Percentiles rank a stretch among this genome's conserved stretches.
These are phyloP conservation scores for Lyophyllum semitale DNA, from an alignment of 768 basidiomycete species.

Conservation along the genomic window DNA sequence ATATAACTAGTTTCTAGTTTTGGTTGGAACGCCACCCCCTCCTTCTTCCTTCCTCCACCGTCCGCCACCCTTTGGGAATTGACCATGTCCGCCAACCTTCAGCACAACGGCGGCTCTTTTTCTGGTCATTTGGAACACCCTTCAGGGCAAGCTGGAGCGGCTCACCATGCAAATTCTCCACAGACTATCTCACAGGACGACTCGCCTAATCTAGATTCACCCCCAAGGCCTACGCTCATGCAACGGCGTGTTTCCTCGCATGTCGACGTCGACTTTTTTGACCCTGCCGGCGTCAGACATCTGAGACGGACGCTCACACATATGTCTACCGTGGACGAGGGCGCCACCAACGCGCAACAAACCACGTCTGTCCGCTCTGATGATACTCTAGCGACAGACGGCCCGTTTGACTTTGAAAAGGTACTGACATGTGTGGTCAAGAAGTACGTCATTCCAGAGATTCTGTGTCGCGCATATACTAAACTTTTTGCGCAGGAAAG, in stretches of 20 bases:
- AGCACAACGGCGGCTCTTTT: constrained; percentile 11
- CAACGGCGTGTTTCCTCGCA: constrained; percentile 25
- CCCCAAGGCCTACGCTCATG: constrained; percentile 4
- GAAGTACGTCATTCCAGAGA: constrained; percentile 28
- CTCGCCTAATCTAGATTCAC: background rate
- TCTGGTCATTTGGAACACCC: constrained; percentile 11
- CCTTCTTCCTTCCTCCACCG: background rate
- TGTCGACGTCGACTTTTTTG: constrained; percentile 52
- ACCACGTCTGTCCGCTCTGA: constrained; percentile 21
- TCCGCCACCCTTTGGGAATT: background rate
- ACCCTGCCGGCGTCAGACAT: constrained; percentile 48
- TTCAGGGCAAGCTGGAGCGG: constrained; percentile 12
- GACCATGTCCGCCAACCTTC: constrained; percentile 6
- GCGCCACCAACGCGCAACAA: background rate
- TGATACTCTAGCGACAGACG: constrained; percentile 22
- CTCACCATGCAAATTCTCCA: background rate
- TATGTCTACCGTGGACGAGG: constrained; percentile 18
- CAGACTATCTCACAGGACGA: background rate
- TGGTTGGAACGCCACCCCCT: background rate
- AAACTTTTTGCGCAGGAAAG: background rate
- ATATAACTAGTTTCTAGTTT: constrained; percentile 3
- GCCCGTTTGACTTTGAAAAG: constrained; percentile 40
- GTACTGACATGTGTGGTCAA: constrained; percentile 29
- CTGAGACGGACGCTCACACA: constrained; percentile 39
- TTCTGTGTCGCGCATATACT: background rate